Percentiles rank a stretch among this genome's conserved stretches.
Evolutionary conservation across 345 rosid genomes (phyloP).

Genomic region (Salix suchowensis): DNA sequence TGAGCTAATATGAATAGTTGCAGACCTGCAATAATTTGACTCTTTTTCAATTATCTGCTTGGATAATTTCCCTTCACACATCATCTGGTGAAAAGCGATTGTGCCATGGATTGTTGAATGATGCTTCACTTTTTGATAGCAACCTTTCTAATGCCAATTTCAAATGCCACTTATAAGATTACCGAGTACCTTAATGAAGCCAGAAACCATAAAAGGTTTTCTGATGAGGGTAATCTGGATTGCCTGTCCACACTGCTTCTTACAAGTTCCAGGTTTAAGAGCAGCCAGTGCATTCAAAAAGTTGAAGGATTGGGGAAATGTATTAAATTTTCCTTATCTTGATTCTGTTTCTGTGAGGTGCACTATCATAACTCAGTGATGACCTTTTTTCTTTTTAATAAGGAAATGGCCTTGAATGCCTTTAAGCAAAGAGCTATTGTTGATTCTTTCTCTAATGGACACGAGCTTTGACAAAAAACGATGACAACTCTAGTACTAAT

Average conservation of each 20-base stretch:
- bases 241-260: background rate
- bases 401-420: background rate
- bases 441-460: background rate
- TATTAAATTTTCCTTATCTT: background rate
- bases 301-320: background rate
- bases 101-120: conserved; percentile 1
- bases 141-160: background rate
- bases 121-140: conserved; percentile 5
- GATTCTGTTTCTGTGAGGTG: background rate
- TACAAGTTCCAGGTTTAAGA: background rate
- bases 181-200: background rate
- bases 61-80: background rate
- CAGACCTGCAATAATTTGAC: background rate
- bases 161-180: background rate
- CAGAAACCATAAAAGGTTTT: background rate
- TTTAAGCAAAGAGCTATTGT: background rate
- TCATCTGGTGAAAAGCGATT: background rate
- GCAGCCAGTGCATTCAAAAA: background rate
- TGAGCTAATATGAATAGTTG: background rate
- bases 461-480: background rate
- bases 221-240: background rate
- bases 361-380: background rate
- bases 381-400: background rate
- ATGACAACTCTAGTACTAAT: background rate
- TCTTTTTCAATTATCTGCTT: background rate